Evolutionary conservation across 2,329 filamentous ascomycete species (phyloP), one percentile per base, ranked within the genome.

Genomic region (Colletotrichum chrysophilum): DNA sequence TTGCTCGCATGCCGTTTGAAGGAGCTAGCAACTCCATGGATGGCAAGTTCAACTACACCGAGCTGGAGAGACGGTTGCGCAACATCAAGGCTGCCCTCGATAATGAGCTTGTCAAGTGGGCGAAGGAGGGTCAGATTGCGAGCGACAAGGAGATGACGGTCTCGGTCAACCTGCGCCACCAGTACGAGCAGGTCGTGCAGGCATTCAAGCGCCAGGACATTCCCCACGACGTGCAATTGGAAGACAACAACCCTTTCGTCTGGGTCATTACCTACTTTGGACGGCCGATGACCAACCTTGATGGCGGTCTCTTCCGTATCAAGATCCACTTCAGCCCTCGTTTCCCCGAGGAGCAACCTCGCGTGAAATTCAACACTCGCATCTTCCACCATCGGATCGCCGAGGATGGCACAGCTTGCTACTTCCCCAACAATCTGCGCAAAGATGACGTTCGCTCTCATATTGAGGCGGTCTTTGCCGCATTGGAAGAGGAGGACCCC

Each of bases 231-330:
- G 86, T 98, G 48, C 91, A 93, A 71, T 87, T 98, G 8, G 93
- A 94, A 34, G 89, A 97, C 78, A 91, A 89, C 52, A 98, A 98
- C 80, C 96, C 96, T 0, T 98, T 98, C 81, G 89, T 96, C 24
- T 98, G 97, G 97, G 85, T 90, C 24, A 83, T 98, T 75, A 97
- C 95, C 2, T 96, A 98, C 82, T 97, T 98, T 82, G 97, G 97
- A 30, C 91, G 93, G 70, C 95, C 96, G 1, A 97, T 97, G 94
- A 98, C 96, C 7, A 96, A 98, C 79, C 91, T 98, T 3, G 96
- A 98, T 79, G 96, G 96, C 18, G 96, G 96, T 3, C 90, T 98
- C 76, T 96, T 98, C 86, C 92, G 91, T 76, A 93, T 98, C 83
- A 93, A 90, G 80, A 88, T 98, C 71, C 89, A 89, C 80, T 93